Evolutionary conservation across 2,329 filamentous ascomycete genomes (phyloP).

Genomic region (Stachybotrys echinatus): DNA sequence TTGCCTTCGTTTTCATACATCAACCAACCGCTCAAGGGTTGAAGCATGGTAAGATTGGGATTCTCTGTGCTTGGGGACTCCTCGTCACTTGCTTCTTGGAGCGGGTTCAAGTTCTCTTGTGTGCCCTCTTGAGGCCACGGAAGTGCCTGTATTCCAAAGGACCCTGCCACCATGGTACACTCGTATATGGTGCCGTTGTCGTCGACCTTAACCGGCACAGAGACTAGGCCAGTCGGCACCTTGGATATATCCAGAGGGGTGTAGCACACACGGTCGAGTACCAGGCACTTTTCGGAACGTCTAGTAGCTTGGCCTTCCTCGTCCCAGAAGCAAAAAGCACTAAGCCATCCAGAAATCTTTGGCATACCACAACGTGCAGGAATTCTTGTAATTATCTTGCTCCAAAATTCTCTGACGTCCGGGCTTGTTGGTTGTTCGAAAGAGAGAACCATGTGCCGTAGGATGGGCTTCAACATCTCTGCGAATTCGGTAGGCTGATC

Average conservation of each 20-base stretch:
- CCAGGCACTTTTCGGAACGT: too few relatives aligned
- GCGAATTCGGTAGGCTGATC: slow-evolving; percentile 26
- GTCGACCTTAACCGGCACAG: slow-evolving; percentile 10
- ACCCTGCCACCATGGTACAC: slow-evolving; percentile 12
- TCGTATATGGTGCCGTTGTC: background rate
- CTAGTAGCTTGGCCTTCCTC: background rate
- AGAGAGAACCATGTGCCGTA: slow-evolving; percentile 29
- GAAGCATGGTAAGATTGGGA: background rate
- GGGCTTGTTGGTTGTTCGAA: slow-evolving; percentile 24
- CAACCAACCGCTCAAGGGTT: slow-evolving; percentile 3
- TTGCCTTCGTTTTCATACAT: background rate
- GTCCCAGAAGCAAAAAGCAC: slow-evolving; percentile 12
- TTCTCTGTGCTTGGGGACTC: background rate
- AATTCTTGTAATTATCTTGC: slow-evolving; percentile 7
- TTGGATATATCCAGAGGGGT: slow-evolving; percentile 1
- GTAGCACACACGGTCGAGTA: slow-evolving; percentile 3
- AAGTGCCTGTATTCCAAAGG: slow-evolving; percentile 6
- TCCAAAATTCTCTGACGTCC: slow-evolving; percentile 31
- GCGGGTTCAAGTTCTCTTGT: background rate
- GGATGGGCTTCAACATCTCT: slow-evolving; percentile 28
- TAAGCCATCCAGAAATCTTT: slow-evolving; percentile 10
- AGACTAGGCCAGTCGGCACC: slow-evolving; percentile 4
- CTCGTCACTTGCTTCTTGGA: background rate
- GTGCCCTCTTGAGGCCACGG: background rate
- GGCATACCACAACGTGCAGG: background rate